These are phyloP conservation scores for Penicillium cosmopolitanum DNA, from an alignment of 495 filamentous ascomycete species.

Conservation along the genomic window DNA sequence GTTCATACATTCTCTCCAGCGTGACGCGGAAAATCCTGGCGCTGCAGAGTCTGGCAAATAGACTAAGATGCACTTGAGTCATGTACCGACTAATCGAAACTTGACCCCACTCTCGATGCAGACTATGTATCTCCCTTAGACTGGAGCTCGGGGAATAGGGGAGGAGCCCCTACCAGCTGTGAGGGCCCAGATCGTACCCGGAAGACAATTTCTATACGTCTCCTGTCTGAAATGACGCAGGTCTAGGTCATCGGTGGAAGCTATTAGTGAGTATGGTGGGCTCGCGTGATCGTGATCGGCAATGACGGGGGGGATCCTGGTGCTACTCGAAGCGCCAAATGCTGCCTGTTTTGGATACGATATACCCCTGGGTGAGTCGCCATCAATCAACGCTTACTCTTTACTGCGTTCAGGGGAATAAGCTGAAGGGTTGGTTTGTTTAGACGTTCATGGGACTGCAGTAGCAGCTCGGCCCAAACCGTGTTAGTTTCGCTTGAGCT, in stretches of 20 bases:
- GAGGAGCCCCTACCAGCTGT: neutral
- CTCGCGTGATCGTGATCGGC: constrained; percentile 16
- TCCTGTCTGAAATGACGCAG: constrained; percentile 5
- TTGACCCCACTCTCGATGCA: neutral
- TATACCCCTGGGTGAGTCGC: neutral
- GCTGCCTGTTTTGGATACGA: neutral
- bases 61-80: neutral
- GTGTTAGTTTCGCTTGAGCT: neutral
- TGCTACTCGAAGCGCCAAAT: neutral
- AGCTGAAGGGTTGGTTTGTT: constrained; percentile 4
- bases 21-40: too few relatives aligned
- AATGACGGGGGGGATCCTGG: constrained; percentile 3
- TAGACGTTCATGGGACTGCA: neutral
- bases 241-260: neutral
- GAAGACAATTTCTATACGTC: neutral
- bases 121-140: neutral
- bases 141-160: neutral
- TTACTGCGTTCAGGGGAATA: neutral
- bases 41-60: too few relatives aligned
- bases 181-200: neutral
- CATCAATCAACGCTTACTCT: neutral
- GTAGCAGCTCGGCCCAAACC: neutral
- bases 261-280: neutral
- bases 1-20: too few relatives aligned
- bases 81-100: neutral